Evolutionary conservation across 345 rosid species (phyloP).

Genomic region (Brassica cretica): DNA sequence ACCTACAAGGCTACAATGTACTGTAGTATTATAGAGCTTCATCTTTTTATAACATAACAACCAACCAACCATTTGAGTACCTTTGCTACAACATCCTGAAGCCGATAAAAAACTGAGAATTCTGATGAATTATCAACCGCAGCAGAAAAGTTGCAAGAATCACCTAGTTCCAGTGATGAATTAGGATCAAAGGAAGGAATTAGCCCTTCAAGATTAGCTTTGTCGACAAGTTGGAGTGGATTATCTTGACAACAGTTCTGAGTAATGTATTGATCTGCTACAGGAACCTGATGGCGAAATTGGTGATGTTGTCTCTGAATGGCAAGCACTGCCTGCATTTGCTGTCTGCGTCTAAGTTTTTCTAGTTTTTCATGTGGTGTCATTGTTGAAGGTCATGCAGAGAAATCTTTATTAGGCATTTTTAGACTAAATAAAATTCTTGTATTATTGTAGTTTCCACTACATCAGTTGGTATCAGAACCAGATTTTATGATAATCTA

Average conservation of each 20-base stretch:
- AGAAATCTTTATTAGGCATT: constrained; percentile 25
- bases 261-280: constrained; percentile 44
- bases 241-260: constrained; percentile 48
- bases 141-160: constrained; percentile 47
- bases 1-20: constrained; percentile 15
- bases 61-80: constrained; percentile 44
- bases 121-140: constrained; percentile 53
- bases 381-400: constrained; percentile 63
- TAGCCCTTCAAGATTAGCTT: constrained; percentile 49
- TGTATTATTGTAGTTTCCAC: too few relatives aligned
- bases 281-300: constrained; percentile 51
- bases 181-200: constrained; percentile 57
- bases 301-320: constrained; percentile 83
- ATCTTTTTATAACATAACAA: constrained; percentile 24
- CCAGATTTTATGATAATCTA: too few relatives aligned
- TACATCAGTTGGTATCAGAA: too few relatives aligned
- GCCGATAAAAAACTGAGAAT: constrained; percentile 57
- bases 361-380: constrained; percentile 93
- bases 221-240: constrained; percentile 50
- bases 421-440: too few relatives aligned
- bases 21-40: constrained; percentile 26
- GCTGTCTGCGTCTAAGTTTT: constrained; percentile 85
- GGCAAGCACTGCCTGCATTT: constrained; percentile 97
- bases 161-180: constrained; percentile 61
- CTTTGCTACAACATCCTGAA: constrained; percentile 78